phyloP scores from a whole-genome alignment of 2,329 filamentous ascomycete species.

The Ceratocystis colombiana region DNA sequence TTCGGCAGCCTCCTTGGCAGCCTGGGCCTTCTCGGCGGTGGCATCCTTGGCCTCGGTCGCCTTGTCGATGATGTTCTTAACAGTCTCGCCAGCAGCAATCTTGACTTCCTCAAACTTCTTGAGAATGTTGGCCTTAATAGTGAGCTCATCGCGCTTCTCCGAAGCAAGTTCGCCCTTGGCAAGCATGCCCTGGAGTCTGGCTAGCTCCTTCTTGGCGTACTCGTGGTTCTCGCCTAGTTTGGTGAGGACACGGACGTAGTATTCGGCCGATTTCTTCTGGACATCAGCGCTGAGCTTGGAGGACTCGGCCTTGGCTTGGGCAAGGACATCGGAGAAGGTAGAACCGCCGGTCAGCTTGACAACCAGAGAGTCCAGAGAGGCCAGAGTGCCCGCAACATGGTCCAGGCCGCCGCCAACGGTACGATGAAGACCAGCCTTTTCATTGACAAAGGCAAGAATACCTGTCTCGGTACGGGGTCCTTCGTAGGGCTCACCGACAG shows the following conservation, averaged over 20 bases:
- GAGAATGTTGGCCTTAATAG: conserved; percentile 78
- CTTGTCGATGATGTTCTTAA: conserved; percentile 27
- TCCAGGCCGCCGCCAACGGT: conserved; percentile 70
- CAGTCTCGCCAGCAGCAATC: conserved; percentile 40
- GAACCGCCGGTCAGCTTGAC: conserved; percentile 58
- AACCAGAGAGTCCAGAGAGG: conserved; percentile 65
- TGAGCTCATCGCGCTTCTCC: conserved; percentile 80
- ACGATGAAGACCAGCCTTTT: conserved; percentile 80
- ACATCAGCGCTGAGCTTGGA: conserved; percentile 51
- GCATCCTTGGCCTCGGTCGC: conserved; percentile 16
- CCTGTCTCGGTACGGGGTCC: conserved; percentile 67
- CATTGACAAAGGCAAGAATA: conserved; percentile 74
- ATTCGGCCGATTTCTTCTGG: conserved; percentile 72
- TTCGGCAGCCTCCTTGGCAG: conserved; percentile 38
- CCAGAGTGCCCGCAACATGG: conserved; percentile 69
- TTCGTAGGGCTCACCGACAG: conserved; percentile 58
- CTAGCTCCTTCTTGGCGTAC: conserved; percentile 77
- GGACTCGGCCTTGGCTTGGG: conserved; percentile 63
- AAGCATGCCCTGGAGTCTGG: conserved; percentile 67
- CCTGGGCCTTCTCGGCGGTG: conserved; percentile 36
- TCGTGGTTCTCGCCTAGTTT: conserved; percentile 70
- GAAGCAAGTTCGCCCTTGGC: conserved; percentile 77
- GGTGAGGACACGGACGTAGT: conserved; percentile 84
- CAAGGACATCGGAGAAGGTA: conserved; percentile 46
- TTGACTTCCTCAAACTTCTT: conserved; percentile 58